These are phyloP conservation scores for Pulveroboletus sp. DNA, from an alignment of 768 basidiomycete genomes.

Conservation along the genomic window DNA sequence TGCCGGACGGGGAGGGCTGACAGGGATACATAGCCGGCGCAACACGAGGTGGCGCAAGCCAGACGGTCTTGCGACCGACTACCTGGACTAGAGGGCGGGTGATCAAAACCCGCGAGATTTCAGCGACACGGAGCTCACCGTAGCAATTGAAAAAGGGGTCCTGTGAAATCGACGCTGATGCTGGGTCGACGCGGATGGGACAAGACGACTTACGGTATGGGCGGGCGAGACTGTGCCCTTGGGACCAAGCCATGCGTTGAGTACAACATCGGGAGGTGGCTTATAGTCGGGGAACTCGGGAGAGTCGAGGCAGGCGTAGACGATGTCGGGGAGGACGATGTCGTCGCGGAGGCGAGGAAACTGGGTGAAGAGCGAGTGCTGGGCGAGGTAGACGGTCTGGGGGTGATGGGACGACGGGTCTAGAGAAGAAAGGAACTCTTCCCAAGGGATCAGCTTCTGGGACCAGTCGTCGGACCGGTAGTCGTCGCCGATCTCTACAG, in stretches of 20 bases:
- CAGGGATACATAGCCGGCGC: slow-evolving; percentile 59
- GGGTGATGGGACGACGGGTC: slow-evolving; percentile 21
- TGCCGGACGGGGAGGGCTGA: slow-evolving; percentile 17
- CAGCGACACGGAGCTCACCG: slow-evolving; percentile 42
- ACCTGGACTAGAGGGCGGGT: slow-evolving; percentile 63
- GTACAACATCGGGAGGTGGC: slow-evolving; percentile 60
- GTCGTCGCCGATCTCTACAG: slow-evolving; percentile 84
- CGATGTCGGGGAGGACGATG: slow-evolving; percentile 83
- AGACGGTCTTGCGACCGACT: slow-evolving; percentile 84
- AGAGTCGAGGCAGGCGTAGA: slow-evolving; percentile 57
- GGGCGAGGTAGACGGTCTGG: slow-evolving; percentile 75
- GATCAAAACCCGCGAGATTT: slow-evolving; percentile 4
- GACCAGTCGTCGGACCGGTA: slow-evolving; percentile 81
- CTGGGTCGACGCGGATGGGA: not conserved
- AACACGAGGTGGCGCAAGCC: slow-evolving; percentile 75
- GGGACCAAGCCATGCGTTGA: slow-evolving; percentile 85
- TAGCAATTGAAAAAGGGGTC: slow-evolving; percentile 94
- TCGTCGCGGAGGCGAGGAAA: slow-evolving; percentile 77
- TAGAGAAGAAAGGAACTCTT: slow-evolving; percentile 60
- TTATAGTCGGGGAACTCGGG: slow-evolving; percentile 48
- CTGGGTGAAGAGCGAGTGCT: slow-evolving; percentile 81
- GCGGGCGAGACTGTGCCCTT: slow-evolving; percentile 79
- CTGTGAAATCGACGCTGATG: slow-evolving; percentile 36
- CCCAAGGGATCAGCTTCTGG: slow-evolving; percentile 75
- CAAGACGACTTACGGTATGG: slow-evolving; percentile 63